Percentiles rank a stretch among this genome's conserved stretches.
These are phyloP conservation scores for Boletellus ananiceps DNA, from an alignment of 768 basidiomycete genomes.

Conservation along the genomic window DNA sequence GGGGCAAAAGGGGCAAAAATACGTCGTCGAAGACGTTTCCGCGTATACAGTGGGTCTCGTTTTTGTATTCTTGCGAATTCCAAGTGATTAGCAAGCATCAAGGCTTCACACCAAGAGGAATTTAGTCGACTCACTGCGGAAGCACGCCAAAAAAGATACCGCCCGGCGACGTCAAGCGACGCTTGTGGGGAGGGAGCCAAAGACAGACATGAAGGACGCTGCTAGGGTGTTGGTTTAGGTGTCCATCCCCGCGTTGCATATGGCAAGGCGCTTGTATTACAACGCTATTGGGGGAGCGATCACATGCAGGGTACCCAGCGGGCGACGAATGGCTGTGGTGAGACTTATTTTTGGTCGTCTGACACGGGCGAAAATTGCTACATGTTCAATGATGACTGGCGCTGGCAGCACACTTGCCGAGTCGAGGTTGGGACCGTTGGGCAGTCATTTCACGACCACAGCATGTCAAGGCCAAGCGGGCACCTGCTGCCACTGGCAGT, in stretches of 20 bases:
- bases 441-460: constrained; percentile 1
- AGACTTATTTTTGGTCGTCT: constrained; percentile 1
- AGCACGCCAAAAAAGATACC: constrained; percentile 34
- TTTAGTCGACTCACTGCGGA: constrained; percentile 34
- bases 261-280: not conserved
- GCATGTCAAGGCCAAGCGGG: constrained; percentile 5
- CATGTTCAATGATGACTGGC: not conserved
- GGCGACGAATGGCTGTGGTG: constrained; percentile 2
- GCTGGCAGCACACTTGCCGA: not conserved
- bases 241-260: not conserved
- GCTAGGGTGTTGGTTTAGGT: constrained; percentile 3
- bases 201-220: constrained; percentile 35
- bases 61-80: not conserved
- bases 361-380: not conserved
- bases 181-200: constrained; percentile 20
- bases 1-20: constrained; percentile 34
- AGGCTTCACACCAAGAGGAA: constrained; percentile 27
- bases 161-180: constrained; percentile 6
- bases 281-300: not conserved
- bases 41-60: constrained; percentile 37
- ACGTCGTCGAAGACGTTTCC: constrained; percentile 34
- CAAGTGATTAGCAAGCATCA: not conserved
- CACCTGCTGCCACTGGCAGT: constrained; percentile 4
- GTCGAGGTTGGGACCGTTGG: not conserved
- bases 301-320: not conserved